Base-by-base conservation (phyloP, 1,284 basidiomycete species). In the Fistulinella cinereoalba region DNA sequence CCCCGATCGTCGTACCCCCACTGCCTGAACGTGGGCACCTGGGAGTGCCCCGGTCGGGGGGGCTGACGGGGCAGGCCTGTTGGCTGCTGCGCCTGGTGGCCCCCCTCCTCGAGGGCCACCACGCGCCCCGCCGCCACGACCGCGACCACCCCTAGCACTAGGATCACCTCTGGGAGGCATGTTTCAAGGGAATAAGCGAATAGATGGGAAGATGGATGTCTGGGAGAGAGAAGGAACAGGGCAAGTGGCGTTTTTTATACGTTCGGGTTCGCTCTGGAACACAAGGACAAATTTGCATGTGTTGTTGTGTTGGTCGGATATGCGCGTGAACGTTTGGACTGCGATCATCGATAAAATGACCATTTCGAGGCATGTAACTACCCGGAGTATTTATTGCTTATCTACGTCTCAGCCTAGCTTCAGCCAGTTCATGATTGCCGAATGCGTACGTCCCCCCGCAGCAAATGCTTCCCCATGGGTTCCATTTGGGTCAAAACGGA, bases 381-480 rank as follows among this genome's bases (percentile, higher is more conserved):
- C 37, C 12, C 19, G 8, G 8, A 33, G 19, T 13, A n/a, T 22
- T 32, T 32, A 36, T 19, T 34, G 16, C 3, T 4, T 19, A n/a
- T 24, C 23, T 25, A 24, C 34, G 18, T 43, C 41, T 43, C 19
- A 44, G 7, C 12, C 52, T 28, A 54, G 48, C 33, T 49, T 52
- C 37, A 89, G 68, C 83, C 88, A 93, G 46, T 71, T 71, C 46
- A 90, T 68, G 44, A 93, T 80, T 56, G 77, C 70, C 19, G 73
- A 65, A 56, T 85, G 75, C 11, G 79, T 75, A 43, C 69, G 64
- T 10, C 81, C 73, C 33, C 77, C 77, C 32, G 69, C 70, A 22
- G 81, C 65, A 18, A 93, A 72, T 10, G 88, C 82, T 56, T 87
- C 77, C 1, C 90, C 90, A 61, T 93, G 90, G 3, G 72, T 74